Percentiles rank a stretch among this genome's conserved stretches.
Evolutionary conservation across 805 yeast species (phyloP).

Genomic region (Starmera pachycereana): DNA sequence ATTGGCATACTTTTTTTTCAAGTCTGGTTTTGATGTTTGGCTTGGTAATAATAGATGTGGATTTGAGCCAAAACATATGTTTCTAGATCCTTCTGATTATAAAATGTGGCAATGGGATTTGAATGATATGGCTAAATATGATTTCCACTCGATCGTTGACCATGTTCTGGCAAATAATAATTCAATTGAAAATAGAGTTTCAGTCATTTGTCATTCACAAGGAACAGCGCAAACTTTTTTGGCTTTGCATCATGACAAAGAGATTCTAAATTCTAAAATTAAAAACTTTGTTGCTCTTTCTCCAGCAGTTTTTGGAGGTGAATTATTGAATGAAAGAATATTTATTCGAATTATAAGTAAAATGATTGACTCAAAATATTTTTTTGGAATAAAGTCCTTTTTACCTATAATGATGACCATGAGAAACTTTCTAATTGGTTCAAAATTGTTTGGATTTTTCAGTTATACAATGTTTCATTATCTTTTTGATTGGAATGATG

Average conservation of each 20-base stretch:
- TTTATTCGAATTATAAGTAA: constrained; percentile 56
- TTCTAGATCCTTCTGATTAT: constrained; percentile 30
- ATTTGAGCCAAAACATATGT: constrained; percentile 57
- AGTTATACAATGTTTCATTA: constrained; percentile 82
- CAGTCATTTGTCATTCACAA: constrained; percentile 80
- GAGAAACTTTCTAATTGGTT: constrained; percentile 39
- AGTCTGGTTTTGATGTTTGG: constrained; percentile 78
- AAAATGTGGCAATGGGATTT: constrained; percentile 93
- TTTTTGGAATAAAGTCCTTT: constrained; percentile 74
- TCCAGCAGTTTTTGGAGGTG: constrained; percentile 89
- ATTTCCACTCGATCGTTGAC: constrained; percentile 64
- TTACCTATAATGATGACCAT: constrained; percentile 62
- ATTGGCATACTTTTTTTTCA: constrained; percentile 46
- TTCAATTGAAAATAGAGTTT: constrained; percentile 31
- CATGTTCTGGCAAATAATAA: constrained; percentile 36
- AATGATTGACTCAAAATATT: constrained; percentile 34
- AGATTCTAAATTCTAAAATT: constrained; percentile 37
- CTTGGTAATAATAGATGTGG: constrained; percentile 88
- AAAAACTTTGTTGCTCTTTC: constrained; percentile 69
- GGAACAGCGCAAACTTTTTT: constrained; percentile 84
- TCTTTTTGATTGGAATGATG: constrained; percentile 80
- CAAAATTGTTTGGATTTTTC: constrained; percentile 45
- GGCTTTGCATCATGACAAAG: constrained; percentile 43
- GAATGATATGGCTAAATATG: constrained; percentile 69
- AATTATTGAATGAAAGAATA: constrained; percentile 47